Evolutionary conservation across 768 basidiomycete species (phyloP).

Genomic region (Botryobasidium botryosum): DNA sequence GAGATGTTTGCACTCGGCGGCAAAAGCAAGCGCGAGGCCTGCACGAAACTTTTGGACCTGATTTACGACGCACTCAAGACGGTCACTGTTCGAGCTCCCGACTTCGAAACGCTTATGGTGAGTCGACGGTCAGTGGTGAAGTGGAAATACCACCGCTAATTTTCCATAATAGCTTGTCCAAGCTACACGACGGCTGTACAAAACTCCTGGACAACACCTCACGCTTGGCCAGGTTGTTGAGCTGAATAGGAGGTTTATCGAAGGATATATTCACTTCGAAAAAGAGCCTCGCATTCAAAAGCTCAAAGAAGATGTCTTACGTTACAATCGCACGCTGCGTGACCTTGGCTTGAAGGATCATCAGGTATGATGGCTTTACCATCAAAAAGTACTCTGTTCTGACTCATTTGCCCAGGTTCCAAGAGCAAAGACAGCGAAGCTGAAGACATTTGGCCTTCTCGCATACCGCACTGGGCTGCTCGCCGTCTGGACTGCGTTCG

Average conservation of each 20-base stretch:
- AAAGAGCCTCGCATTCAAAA: constrained; percentile 79
- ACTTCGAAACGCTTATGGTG: constrained; percentile 97
- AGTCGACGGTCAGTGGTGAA: constrained; percentile 14
- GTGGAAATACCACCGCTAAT: constrained; percentile 6
- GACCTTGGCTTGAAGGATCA: constrained; percentile 90
- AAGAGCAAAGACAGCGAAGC: constrained; percentile 63
- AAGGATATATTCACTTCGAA: constrained; percentile 85
- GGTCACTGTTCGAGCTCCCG: constrained; percentile 87
- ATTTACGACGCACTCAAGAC: constrained; percentile 90
- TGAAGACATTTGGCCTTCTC: constrained; percentile 75
- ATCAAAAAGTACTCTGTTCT: not conserved
- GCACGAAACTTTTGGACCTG: constrained; percentile 71
- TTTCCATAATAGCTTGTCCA: constrained; percentile 60
- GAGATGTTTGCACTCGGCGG: constrained; percentile 89
- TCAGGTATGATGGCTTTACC: constrained; percentile 34
- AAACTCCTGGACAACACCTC: constrained; percentile 83
- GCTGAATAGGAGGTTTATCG: constrained; percentile 78
- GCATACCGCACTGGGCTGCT: constrained; percentile 68
- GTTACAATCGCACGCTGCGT: constrained; percentile 74
- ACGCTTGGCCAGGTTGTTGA: constrained; percentile 94
- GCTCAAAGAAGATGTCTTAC: constrained; percentile 60
- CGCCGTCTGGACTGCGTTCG: constrained; percentile 62
- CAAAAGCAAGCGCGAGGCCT: constrained; percentile 72
- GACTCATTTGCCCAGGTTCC: constrained; percentile 41
- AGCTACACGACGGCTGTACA: constrained; percentile 84